Evolutionary conservation across 2,329 filamentous ascomycete genomes (phyloP).

Genomic region (Trichoderma sp.): DNA sequence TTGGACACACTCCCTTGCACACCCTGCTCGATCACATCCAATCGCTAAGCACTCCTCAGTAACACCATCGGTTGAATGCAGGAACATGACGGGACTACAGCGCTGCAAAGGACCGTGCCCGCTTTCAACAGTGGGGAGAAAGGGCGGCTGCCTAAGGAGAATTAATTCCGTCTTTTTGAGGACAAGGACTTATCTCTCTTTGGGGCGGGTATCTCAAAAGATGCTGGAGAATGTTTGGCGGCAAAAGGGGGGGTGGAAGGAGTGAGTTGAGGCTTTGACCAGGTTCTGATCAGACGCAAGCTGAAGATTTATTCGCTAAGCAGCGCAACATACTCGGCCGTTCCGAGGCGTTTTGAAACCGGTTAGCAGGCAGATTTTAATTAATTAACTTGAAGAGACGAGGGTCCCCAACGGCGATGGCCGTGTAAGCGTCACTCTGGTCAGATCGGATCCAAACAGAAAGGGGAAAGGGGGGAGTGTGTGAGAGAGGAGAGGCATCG

Average conservation of each 20-base stretch:
- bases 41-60: constrained; percentile 12
- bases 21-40: not conserved
- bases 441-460: not conserved
- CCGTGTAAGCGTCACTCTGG: not conserved
- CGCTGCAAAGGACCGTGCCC: not conserved
- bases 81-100: not conserved
- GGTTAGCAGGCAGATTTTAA: not conserved
- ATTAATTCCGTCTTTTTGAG: not conserved
- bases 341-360: not conserved
- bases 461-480: not conserved
- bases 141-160: not conserved
- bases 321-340: not conserved
- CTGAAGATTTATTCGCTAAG: not conserved
- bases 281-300: not conserved
- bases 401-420: not conserved
- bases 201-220: not conserved
- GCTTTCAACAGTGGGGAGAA: not conserved
- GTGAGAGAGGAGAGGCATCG: not conserved
- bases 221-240: not conserved
- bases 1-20: not conserved
- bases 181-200: not conserved
- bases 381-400: not conserved
- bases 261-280: not conserved
- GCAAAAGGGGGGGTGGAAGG: not conserved
- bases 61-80: constrained; percentile 3